Evolutionary conservation across 2,329 filamentous ascomycete species (phyloP), one percentile per base, ranked within the genome.

Genomic region (Fusarium udum): DNA sequence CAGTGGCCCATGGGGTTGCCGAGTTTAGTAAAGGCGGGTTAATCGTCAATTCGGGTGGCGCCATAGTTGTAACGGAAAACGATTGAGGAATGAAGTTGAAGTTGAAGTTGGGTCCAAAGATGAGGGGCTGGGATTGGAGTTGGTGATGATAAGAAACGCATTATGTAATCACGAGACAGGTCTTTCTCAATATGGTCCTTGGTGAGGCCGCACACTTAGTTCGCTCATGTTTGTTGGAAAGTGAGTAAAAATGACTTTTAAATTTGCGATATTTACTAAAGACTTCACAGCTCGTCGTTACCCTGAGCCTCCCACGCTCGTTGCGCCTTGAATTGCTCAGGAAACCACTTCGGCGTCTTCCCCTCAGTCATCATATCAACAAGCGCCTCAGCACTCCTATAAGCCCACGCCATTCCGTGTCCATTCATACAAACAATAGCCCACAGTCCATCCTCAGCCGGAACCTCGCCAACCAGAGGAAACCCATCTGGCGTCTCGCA

Each of bases 1-100:
- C 89, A 0, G 92, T 93, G 32, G 92, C 92, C 92, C 92, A 95
- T 1, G 93, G 93, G 56, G 89, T 92, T 36, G 93, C 89, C 2
- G 92, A 92, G 82, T 95, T 95, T 72, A 95, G 84, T 12, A 95
- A 84, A 0, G 92, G 92, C 2, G 92, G 92, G 48, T 84, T 75
- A 67, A 94, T 89, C 13, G 74, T 57, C 15, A 92, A 79, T 14
- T 51, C 62, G 12, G 71, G 76, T 3, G 75, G 77, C 10, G 74
- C 10, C 75, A 76, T 78, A 4, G 36, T 69, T 13, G 18, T 7
- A 15, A 28, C 15, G 4, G 9, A 9, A 28, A 15, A 2, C 22
- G 3, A 3, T 32, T n/a, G 18, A 18, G 20, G 7, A 16, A 18
- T 31, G 16, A 36, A 26, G 14, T 36, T 24, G 53, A 46, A 31